phyloP scores from a whole-genome alignment of 176 grass and related monocot species.

The Bonia amplexicaulis region DNA sequence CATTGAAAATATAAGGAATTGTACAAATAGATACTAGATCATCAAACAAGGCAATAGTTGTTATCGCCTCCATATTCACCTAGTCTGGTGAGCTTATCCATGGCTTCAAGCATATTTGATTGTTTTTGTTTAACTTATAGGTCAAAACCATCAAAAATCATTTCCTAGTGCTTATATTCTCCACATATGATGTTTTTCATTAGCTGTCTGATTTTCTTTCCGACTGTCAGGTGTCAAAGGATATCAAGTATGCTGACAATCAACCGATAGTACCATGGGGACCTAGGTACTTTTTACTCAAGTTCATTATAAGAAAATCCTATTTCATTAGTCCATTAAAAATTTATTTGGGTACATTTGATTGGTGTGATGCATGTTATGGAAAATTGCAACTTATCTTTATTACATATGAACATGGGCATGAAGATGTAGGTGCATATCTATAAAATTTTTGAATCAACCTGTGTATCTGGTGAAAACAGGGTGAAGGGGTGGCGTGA shows the following conservation, averaged over 20 bases:
- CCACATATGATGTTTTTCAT: not conserved
- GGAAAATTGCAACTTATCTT: not conserved
- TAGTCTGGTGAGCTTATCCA: not conserved
- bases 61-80: not conserved
- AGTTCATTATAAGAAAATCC: not conserved
- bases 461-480: not conserved
- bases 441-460: not conserved
- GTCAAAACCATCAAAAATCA: not conserved
- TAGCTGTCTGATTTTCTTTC: not conserved
- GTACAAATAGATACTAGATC: not conserved
- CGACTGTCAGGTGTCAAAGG: slow-evolving; percentile 68
- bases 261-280: slow-evolving; percentile 85
- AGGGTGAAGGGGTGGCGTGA: not conserved
- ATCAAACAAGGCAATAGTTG: not conserved
- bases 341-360: not conserved
- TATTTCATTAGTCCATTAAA: not conserved
- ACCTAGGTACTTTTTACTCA: slow-evolving; percentile 58
- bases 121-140: not conserved
- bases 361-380: slow-evolving; percentile 5
- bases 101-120: not conserved
- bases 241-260: slow-evolving; percentile 94
- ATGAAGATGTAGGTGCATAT: not conserved
- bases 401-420: not conserved
- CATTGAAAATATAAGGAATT: not conserved
- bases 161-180: not conserved